phyloP scores from a whole-genome alignment of 1,139 yeast species.

The Suhomyces terraborum region DNA sequence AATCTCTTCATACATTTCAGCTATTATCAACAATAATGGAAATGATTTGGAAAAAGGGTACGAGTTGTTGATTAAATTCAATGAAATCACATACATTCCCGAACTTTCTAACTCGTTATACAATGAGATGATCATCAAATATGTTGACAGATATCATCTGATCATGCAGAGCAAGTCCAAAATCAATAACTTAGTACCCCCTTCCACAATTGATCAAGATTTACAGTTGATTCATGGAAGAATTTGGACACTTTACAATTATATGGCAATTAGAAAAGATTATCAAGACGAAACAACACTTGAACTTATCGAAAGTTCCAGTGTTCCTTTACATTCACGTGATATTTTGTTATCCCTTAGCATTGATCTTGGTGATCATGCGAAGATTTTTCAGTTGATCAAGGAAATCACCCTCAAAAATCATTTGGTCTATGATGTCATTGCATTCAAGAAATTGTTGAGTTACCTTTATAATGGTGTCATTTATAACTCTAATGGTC shows the following conservation, averaged over 20 bases:
- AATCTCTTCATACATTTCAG: constrained; percentile 35
- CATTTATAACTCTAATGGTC: constrained; percentile 22
- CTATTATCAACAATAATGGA: constrained; percentile 23
- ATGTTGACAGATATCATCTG: constrained; percentile 24
- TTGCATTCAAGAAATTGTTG: constrained; percentile 33
- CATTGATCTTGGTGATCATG: constrained; percentile 40
- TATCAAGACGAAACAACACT: constrained; percentile 24
- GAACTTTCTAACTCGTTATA: constrained; percentile 37
- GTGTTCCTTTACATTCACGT: constrained; percentile 23
- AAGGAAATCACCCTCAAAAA: constrained; percentile 41
- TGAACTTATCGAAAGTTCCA: constrained; percentile 6
- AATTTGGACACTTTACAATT: constrained; percentile 40
- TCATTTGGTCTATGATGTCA: constrained; percentile 35
- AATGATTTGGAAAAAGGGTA: constrained; percentile 28
- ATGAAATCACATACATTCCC: constrained; percentile 38
- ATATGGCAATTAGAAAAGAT: constrained; percentile 42
- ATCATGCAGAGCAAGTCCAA: constrained; percentile 16
- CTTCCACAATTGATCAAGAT: not conserved
- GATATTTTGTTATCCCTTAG: constrained; percentile 36
- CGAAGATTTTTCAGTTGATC: constrained; percentile 38
- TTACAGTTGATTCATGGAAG: constrained; percentile 17
- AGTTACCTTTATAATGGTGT: constrained; percentile 38
- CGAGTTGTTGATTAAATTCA: constrained; percentile 33
- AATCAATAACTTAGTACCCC: not conserved
- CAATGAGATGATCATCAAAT: constrained; percentile 34